A percentile compares a stretch with the other conserved stretches of the same genome.
Evolutionary conservation across 2,329 filamentous ascomycete species (phyloP).

Genomic region (Stachybotrys chlorohalonatus): DNA sequence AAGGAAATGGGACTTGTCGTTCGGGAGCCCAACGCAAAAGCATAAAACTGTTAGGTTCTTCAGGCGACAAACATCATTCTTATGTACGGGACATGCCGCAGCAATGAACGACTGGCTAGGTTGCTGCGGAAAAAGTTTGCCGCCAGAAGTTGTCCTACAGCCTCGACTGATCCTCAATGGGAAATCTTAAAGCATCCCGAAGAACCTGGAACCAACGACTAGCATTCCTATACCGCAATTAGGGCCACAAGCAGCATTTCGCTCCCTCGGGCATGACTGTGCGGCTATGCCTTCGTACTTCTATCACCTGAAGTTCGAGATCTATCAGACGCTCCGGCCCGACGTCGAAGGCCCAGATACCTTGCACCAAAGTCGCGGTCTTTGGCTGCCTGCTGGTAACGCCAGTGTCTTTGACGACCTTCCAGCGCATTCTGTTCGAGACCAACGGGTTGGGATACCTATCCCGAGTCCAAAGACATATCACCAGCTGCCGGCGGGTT

Average conservation of each 20-base stretch:
- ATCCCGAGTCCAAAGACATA: no score
- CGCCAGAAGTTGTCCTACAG: not conserved
- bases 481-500: no score
- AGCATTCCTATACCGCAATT: no score
- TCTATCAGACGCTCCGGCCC: conserved; percentile 42
- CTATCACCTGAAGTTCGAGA: conserved; percentile 59
- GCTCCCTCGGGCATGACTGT: not conserved
- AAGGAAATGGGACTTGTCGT: no score
- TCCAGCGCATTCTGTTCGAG: conserved; percentile 35
- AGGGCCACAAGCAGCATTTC: not conserved
- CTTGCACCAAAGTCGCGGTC: conserved; percentile 7
- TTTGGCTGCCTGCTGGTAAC: conserved; percentile 42
- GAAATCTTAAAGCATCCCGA: no score
- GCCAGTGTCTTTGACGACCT: conserved; percentile 47
- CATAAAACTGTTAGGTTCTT: no score
- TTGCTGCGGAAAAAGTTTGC: not conserved
- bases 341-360: conserved; percentile 2
- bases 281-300: conserved; percentile 51
- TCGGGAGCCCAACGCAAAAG: no score
- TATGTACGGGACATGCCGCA: not conserved
- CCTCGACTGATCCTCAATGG: not conserved
- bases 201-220: no score
- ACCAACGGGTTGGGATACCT: conserved; percentile 6
- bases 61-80: not conserved
- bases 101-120: not conserved